Evolutionary conservation across 345 rosid genomes (phyloP).

Genomic region (Microthlaspi erraticum): DNA sequence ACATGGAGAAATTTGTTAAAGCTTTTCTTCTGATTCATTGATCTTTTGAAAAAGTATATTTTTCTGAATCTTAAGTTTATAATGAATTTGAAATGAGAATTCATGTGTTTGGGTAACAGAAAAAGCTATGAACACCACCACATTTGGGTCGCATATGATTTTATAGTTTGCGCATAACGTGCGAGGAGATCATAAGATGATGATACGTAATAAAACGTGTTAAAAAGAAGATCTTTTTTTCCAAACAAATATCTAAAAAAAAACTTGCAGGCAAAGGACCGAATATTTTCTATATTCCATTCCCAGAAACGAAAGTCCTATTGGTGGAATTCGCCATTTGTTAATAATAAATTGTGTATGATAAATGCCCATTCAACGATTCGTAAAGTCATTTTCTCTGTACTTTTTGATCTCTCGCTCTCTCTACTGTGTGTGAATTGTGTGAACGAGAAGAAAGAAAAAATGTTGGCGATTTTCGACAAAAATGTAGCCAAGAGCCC

Average conservation of each 20-base stretch:
- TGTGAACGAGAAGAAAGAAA: slow-evolving; percentile 34
- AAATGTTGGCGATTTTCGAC: slow-evolving; percentile 91
- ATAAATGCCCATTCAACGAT: slow-evolving; percentile 39
- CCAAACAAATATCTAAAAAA: background rate
- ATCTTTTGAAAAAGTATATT: background rate
- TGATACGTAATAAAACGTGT: background rate
- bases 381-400: slow-evolving; percentile 25
- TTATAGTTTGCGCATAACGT: background rate
- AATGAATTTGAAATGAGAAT: no score
- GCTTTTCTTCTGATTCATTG: slow-evolving; percentile 8
- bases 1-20: slow-evolving; percentile 23
- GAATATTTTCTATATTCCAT: slow-evolving; percentile 29
- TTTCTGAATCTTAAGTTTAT: no score
- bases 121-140: no score
- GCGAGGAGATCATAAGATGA: background rate
- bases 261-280: slow-evolving; percentile 14
- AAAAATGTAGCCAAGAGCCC: slow-evolving; percentile 87
- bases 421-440: slow-evolving; percentile 14
- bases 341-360: background rate
- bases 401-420: slow-evolving; percentile 17
- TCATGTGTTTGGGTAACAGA: no score
- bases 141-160: no score
- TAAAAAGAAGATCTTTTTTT: background rate
- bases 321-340: slow-evolving; percentile 18
- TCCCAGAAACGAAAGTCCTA: slow-evolving; percentile 22